Base-by-base conservation (phyloP, 306 rosid species). In the Sindora glabra region DNA sequence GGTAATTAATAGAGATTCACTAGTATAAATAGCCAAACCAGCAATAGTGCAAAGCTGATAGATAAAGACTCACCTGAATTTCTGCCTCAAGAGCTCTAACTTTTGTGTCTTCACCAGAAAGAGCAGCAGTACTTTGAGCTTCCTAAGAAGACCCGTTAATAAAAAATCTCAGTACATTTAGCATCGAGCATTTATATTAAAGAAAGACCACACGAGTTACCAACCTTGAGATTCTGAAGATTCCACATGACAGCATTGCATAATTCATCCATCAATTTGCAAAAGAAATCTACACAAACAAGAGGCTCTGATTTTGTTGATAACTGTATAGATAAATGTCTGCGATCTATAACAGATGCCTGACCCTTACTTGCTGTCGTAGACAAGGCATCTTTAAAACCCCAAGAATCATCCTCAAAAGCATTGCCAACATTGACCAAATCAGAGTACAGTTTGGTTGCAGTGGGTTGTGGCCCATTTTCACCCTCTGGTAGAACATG, bases 371-470 rank as follows among this genome's bases (percentile, higher is more conserved):
- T 58, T 27, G 46, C 30, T 61, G 46, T 62, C 70, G 40, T 70
- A 3, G 75, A 51, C 30, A 49, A 48, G 42, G 89, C 95, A 74
- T 78, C 89, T 76, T 88, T 83, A 65, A 85, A 91, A 67, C 79
- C 92, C 92, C 95, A 77, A 34, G 86, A 79, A 65, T 68, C 92
- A 61, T 85, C 90, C 62, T 77, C 96, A 73, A 76, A 78, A 71
- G 68, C 86, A 69, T 78, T 72, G 52, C 57, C 70, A 64, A 19
- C 65, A 12, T 76, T 44, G 51, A 62, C 69, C 69, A 69, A 48
- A 74, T 74, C 80, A 54, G 83, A 44, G 64, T 70, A 71, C 55
- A 68, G 56, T 39, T 62, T 34, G 6, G 53, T 56, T 23, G 69
- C 21, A 56, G 75, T 49, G 65, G 81, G 45, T 53, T 68, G 78